phyloP scores from a whole-genome alignment of 2,329 filamentous ascomycete genomes.

The Aaosphaeria pasadenensis region DNA sequence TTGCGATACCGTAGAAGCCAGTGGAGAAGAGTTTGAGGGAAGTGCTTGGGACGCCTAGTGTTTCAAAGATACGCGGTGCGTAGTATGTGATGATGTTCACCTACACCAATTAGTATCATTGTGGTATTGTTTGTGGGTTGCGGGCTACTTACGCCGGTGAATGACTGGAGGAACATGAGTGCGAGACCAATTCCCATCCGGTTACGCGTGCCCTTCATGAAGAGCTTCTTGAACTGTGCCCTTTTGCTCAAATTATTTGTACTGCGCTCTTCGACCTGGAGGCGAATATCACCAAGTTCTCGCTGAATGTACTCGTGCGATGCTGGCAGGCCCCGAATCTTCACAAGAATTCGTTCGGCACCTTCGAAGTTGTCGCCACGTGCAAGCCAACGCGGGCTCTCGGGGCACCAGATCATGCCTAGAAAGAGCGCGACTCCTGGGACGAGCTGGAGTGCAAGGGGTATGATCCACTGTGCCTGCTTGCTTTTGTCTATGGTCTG shows the following conservation, averaged over 20 bases:
- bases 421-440: constrained; percentile 37
- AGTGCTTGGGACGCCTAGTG: constrained; percentile 58
- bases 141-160: constrained; percentile 5
- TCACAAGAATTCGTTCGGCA: constrained; percentile 40
- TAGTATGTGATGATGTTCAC: constrained; percentile 12
- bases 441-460: constrained; percentile 50
- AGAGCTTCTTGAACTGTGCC: constrained; percentile 15
- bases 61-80: constrained; percentile 51
- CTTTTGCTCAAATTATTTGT: constrained; percentile 25
- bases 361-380: constrained; percentile 34
- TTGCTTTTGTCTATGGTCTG: constrained; percentile 42
- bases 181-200: background rate
- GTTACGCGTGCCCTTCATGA: background rate
- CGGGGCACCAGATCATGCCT: constrained; percentile 37
- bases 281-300: constrained; percentile 49
- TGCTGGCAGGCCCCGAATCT: constrained; percentile 45
- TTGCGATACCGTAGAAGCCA: constrained; percentile 71
- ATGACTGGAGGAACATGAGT: constrained; percentile 3
- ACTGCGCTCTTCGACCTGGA: constrained; percentile 30
- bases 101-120: constrained; percentile 3
- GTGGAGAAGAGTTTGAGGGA: constrained; percentile 62
- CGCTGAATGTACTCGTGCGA: constrained; percentile 45
- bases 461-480: constrained; percentile 61
- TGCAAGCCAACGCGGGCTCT: constrained; percentile 32
- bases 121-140: background rate